These are phyloP conservation scores for Xylariales sp. DNA, from an alignment of 2,329 filamentous ascomycete genomes.

Conservation along the genomic window DNA sequence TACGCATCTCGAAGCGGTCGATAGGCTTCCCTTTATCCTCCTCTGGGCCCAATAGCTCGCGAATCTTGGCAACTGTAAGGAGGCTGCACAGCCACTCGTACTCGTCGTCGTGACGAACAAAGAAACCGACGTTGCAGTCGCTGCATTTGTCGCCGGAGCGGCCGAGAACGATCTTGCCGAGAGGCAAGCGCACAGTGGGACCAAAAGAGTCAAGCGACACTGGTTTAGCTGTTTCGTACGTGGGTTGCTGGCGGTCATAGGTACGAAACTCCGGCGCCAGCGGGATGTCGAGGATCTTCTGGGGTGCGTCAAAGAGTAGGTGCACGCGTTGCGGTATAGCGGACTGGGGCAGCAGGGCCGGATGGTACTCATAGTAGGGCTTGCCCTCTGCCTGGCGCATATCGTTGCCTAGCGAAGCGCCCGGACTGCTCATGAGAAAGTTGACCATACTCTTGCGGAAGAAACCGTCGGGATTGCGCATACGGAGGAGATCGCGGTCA, in stretches of 20 bases:
- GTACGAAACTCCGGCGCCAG: no score
- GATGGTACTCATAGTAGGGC: conserved; percentile 20
- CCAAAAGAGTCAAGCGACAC: conserved; percentile 15
- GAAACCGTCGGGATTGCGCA: conserved; percentile 14
- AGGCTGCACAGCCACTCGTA: conserved; percentile 13
- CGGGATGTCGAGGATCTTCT: no score
- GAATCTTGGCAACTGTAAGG: conserved; percentile 3
- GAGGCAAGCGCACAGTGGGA: conserved; percentile 16
- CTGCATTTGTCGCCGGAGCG: conserved; percentile 19
- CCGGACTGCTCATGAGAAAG: conserved; percentile 18
- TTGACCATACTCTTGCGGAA: conserved; percentile 17
- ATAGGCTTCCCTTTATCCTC: conserved; percentile 9
- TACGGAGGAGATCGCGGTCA: conserved; percentile 19
- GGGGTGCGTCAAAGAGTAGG: conserved; percentile 15
- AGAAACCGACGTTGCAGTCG: conserved; percentile 17
- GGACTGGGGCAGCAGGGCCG: conserved; percentile 18
- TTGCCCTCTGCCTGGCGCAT: conserved; percentile 18
- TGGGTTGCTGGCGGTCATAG: conserved; percentile 14
- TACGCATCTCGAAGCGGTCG: conserved; percentile 8
- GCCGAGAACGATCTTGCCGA: conserved; percentile 26
- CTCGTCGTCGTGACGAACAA: conserved; percentile 13
- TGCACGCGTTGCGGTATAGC: conserved; percentile 17
- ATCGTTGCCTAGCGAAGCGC: conserved; percentile 18
- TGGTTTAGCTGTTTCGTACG: conserved; percentile 15
- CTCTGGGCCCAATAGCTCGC: conserved; percentile 5